Conservation (phyloP, 169 alveolate genomes). For the Theileria annulata region DNA sequence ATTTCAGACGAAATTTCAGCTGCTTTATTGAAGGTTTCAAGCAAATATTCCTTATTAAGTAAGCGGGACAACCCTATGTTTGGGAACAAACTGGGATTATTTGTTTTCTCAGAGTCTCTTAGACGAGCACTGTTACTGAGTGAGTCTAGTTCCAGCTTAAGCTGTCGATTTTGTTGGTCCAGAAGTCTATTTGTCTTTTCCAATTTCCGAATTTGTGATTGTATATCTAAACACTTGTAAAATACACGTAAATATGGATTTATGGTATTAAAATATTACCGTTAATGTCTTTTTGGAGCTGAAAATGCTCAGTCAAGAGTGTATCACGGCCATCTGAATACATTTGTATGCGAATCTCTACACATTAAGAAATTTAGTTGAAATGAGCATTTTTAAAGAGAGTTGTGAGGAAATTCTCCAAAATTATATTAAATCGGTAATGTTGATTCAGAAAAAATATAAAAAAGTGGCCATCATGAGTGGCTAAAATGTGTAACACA, state of each 20-base stretch:
- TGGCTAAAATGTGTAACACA: not conserved
- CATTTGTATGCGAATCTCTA: not conserved
- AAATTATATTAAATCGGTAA: too few relatives aligned
- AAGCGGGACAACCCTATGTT: not conserved
- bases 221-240: constrained; percentile 14
- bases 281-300: constrained; percentile 1
- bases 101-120: not conserved
- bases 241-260: not conserved
- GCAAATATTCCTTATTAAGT: not conserved
- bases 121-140: constrained; percentile 1
- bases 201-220: constrained; percentile 22
- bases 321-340: not conserved
- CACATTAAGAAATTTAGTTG: not conserved
- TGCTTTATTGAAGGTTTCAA: not conserved
- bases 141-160: constrained; percentile 22
- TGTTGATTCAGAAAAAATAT: too few relatives aligned
- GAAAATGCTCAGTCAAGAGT: not conserved
- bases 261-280: not conserved
- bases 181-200: constrained; percentile 41
- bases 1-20: constrained; percentile 21
- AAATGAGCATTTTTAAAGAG: too few relatives aligned
- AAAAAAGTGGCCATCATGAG: not conserved
- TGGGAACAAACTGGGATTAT: not conserved
- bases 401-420: not conserved
- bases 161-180: constrained; percentile 25